Evolutionary conservation across 768 basidiomycete species (phyloP), one percentile per base, ranked within the genome.

Genomic region (Mycena rosella): DNA sequence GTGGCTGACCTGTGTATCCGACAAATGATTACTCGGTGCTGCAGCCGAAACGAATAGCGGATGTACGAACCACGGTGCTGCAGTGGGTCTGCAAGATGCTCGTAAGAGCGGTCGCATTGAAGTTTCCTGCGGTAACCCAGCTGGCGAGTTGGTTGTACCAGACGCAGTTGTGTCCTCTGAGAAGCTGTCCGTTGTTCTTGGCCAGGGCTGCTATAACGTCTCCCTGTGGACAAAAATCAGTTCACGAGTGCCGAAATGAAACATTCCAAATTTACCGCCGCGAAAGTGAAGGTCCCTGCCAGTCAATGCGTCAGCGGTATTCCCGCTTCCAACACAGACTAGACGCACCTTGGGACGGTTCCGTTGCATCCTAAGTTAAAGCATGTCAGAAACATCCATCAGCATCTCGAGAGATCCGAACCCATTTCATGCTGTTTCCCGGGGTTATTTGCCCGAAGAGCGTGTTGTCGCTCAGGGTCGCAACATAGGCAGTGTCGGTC

Each of bases 401-500:
- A 20, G 17, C 36, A 56, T 22, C 8, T 7, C 29, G 14, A 51
- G 0, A 57, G 24, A 40, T 29, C 65, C 77, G 38, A 65, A 84
- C 86, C 86, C 86, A 88, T 83, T 88, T 88, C 86, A 87, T 82
- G 67, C 80, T 82, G 74, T 84, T 84, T 14, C 73, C 80, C 0
- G 83, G 81, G 0, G 84, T 84, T 60, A 84, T 77, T 67, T 84
- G 83, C 13, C 83, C 83, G 66, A 84, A 84, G 58, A 78, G 72
- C 24, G 72, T 74, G 65, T 59, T 75, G 70, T 83, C 76, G 55
- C 73, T 74, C 15, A 85, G 77, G 52, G 79, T 80, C 2, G 79
- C 75, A 17, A 76, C 74, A 69, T 84, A 85, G 3, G 80, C 63
- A 0, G 72, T 63, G 63, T 87, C 80, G 14, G 72, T 76, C 42